These are phyloP conservation scores for Brassica hybrid DNA, from an alignment of 441 rosid species.

Conservation along the genomic window DNA sequence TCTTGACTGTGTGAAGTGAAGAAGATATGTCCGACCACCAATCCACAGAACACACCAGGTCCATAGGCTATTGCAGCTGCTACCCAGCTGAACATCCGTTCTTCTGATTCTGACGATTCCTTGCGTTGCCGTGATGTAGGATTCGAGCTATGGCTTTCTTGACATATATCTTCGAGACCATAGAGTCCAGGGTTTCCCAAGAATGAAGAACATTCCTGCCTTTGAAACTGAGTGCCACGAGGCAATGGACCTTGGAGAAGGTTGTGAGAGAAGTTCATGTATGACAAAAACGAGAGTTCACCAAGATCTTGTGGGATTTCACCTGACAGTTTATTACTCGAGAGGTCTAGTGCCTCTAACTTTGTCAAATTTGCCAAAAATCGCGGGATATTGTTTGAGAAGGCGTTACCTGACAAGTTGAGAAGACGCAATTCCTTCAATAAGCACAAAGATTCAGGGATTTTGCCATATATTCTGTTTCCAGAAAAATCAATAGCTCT, in stretches of 20 bases:
- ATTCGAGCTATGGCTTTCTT: neutral
- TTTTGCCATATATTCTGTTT: neutral
- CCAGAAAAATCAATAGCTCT: neutral
- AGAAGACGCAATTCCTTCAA: neutral
- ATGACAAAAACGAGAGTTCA: neutral
- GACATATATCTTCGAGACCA: neutral
- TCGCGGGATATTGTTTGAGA: neutral
- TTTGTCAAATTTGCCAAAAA: neutral
- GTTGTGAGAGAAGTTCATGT: conserved; percentile 3
- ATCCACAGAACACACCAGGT: conserved; percentile 17
- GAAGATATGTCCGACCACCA: conserved; percentile 4
- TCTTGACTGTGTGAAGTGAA: neutral
- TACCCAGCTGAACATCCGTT: neutral
- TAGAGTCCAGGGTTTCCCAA: neutral
- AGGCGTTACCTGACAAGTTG: neutral
- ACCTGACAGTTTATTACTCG: neutral
- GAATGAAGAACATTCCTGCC: neutral
- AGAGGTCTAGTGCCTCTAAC: neutral
- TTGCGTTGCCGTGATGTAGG: neutral
- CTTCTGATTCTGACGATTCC: neutral
- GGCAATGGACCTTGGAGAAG: neutral
- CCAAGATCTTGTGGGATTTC: neutral
- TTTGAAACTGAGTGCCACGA: neutral
- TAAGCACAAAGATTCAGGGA: neutral
- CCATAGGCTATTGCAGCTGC: conserved; percentile 26